Percentiles rank a stretch among this genome's conserved stretches.
phyloP scores from a whole-genome alignment of 352 stramenopile species.

The Phytophthora palmivora region DNA sequence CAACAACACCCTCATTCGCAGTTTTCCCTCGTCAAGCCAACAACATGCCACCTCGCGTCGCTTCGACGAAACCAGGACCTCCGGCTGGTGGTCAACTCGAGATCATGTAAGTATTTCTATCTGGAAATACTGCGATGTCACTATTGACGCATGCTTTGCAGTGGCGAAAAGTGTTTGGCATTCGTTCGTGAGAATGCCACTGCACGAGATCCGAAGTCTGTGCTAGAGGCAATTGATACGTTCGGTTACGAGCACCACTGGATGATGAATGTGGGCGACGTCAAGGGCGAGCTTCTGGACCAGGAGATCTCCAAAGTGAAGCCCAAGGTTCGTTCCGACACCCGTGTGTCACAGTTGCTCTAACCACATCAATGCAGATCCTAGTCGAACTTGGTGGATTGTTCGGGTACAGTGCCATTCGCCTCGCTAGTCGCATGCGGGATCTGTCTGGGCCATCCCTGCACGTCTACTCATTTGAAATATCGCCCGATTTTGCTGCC shows the following conservation, averaged over 20 bases:
- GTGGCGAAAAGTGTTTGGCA: slow-evolving; percentile 30
- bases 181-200: slow-evolving; percentile 43
- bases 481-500: slow-evolving; percentile 38
- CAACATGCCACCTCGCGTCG: slow-evolving; percentile 30
- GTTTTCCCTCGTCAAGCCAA: slow-evolving; percentile 4
- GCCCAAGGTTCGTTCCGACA: slow-evolving; percentile 25
- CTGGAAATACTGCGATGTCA: neutral
- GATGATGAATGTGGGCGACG: slow-evolving; percentile 59
- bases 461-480: slow-evolving; percentile 59
- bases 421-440: slow-evolving; percentile 43
- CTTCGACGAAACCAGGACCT: slow-evolving; percentile 28
- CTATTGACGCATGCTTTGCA: neutral
- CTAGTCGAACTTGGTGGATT: slow-evolving; percentile 52
- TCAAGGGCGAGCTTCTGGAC: slow-evolving; percentile 55
- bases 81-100: slow-evolving; percentile 20
- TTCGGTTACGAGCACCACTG: slow-evolving; percentile 40
- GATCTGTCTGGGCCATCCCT: slow-evolving; percentile 28
- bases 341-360: no score
- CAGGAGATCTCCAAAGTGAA: slow-evolving; percentile 39
- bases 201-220: slow-evolving; percentile 37
- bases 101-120: slow-evolving; percentile 21
- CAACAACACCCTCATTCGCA: neutral
- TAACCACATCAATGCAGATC: no score
- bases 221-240: slow-evolving; percentile 47
- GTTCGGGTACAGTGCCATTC: slow-evolving; percentile 54